A percentile compares a stretch with the other conserved stretches of the same genome.
Conservation (phyloP, 768 basidiomycete species). For the Lactarius tabidus region DNA sequence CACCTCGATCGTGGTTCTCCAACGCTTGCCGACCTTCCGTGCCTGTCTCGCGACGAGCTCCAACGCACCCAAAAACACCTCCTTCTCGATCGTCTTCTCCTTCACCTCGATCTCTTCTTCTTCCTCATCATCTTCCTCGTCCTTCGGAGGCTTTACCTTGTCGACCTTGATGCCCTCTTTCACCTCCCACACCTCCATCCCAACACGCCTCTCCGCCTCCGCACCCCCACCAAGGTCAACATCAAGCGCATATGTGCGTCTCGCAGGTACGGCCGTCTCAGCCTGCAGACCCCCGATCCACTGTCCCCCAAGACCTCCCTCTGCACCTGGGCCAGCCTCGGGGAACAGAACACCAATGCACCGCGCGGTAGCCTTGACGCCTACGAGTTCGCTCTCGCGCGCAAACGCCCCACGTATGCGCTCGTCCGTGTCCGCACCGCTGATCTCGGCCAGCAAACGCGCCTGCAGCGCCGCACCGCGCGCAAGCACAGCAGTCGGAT, state of each 20-base stretch:
- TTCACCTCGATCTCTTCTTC: slow-evolving; percentile 61
- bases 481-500: slow-evolving; percentile 74
- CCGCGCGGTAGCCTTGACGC: slow-evolving; percentile 52
- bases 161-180: slow-evolving; percentile 63
- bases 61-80: slow-evolving; percentile 41
- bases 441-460: slow-evolving; percentile 50
- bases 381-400: slow-evolving; percentile 38
- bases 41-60: slow-evolving; percentile 37
- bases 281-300: slow-evolving; percentile 65
- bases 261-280: slow-evolving; percentile 68
- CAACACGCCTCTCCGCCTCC: slow-evolving; percentile 38
- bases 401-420: slow-evolving; percentile 51
- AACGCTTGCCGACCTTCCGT: slow-evolving; percentile 43
- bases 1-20: slow-evolving; percentile 49
- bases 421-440: slow-evolving; percentile 45
- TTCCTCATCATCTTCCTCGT: slow-evolving; percentile 53
- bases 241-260: slow-evolving; percentile 56
- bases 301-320: slow-evolving; percentile 50
- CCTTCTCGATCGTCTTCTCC: slow-evolving; percentile 56
- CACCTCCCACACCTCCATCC: slow-evolving; percentile 76
- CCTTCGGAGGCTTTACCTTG: slow-evolving; percentile 46
- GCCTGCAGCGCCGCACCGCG: slow-evolving; percentile 77
- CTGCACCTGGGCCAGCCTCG: slow-evolving; percentile 39
- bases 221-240: slow-evolving; percentile 44
- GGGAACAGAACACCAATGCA: slow-evolving; percentile 70